Conservation (phyloP, 768 basidiomycete species). For the Trametopsis cervina region DNA sequence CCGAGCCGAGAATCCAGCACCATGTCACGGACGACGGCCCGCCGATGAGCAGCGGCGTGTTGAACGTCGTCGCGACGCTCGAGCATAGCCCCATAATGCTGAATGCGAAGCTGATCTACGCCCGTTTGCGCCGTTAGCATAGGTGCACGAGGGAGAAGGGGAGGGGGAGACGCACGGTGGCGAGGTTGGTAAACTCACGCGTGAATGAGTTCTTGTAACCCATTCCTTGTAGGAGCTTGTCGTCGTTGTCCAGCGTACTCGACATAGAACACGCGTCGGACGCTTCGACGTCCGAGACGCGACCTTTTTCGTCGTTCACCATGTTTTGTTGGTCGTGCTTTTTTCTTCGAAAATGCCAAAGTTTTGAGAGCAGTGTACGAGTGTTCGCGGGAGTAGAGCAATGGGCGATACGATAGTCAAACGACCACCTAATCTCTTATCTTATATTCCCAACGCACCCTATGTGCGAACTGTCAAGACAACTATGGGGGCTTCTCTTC, state of each 20-base stretch:
- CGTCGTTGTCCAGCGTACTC: constrained; percentile 39
- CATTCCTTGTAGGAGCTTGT: constrained; percentile 54
- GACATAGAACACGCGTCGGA: too few relatives aligned
- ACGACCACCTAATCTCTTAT: too few relatives aligned
- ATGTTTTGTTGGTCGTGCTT: too few relatives aligned
- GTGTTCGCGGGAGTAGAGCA: too few relatives aligned
- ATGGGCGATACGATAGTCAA: too few relatives aligned
- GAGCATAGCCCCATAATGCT: constrained; percentile 79
- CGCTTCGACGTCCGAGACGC: background rate
- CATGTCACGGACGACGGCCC: constrained; percentile 66
- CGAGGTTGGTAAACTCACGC: constrained; percentile 77
- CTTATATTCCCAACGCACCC: too few relatives aligned
- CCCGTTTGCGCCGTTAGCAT: background rate
- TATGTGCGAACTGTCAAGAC: too few relatives aligned
- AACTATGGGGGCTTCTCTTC: too few relatives aligned
- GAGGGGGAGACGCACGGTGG: constrained; percentile 41
- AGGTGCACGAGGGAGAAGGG: background rate
- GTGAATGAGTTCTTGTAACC: constrained; percentile 76
- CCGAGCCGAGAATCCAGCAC: constrained; percentile 70
- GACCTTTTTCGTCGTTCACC: background rate
- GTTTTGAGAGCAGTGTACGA: too few relatives aligned
- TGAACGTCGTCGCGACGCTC: constrained; percentile 71
- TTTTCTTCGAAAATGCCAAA: too few relatives aligned
- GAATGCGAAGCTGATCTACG: constrained; percentile 68
- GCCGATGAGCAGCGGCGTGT: constrained; percentile 61